Base-by-base conservation (phyloP, 495 filamentous ascomycete species). In the Xylaria nigripes region DNA sequence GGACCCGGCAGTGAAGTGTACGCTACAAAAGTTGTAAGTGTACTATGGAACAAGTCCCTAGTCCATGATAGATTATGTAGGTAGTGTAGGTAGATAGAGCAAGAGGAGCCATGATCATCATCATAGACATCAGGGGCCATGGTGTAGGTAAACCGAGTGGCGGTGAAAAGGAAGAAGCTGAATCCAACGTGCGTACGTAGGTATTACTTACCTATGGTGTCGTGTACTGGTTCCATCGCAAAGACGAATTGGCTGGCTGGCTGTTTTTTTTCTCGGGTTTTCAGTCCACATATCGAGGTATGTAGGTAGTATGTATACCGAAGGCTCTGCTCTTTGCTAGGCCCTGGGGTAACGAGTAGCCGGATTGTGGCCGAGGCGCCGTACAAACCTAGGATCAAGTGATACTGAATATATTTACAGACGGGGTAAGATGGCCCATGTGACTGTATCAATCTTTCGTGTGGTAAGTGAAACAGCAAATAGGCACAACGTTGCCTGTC, bases 301-400 rank as follows among this genome's bases (percentile, higher is more conserved):
- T 29, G 27, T 40, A 40, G 18, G n/a, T 6, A 12, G 48, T n/a
- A 10, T 19, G 42, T 22, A n/a, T 24, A 7, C 9, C 16, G 34
- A 22, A 23, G 5, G 15, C 27, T 12, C 13, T 29, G 32, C 18
- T 27, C 19, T 32, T 41, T 48, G 45, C 51, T 16, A 38, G 27
- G 24, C 51, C 8, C 6, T 9, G 23, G 24, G 23, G 18, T 36
- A 43, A 49, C 16, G 36, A 55, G 46, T 25, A 29, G 45, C 53
- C 53, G 40, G 53, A 38, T 48, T 44, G 29, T 29, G 40, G 40
- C 53, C 53, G 53, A 55, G 53, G 46, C 18, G 50, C 45, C 21
- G 53, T 55, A 22, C 53, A 55, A 55, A 45, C 27, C 29, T 49
- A 50, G 53, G 45, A 55, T 55, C 53, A 55, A 50, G 53, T 55